A percentile compares a stretch with the other conserved stretches of the same genome.
Conservation (phyloP, 345 rosid species). For the Syzygium grande region DNA sequence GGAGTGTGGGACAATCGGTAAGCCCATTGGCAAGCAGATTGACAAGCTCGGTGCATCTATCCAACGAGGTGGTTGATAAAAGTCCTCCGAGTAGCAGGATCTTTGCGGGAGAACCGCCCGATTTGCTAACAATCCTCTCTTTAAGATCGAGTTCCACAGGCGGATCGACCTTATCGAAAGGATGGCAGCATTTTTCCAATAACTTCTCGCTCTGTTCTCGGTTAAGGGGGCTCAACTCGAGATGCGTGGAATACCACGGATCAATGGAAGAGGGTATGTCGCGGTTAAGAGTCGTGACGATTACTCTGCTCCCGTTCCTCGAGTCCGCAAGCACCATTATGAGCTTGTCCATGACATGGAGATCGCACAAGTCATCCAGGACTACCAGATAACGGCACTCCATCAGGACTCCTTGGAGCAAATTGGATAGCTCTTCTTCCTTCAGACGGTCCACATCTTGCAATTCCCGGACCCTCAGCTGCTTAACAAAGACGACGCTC, state of each 20-base stretch:
- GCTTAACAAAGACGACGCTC: background rate
- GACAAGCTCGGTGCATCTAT: background rate
- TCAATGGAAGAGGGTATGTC: background rate
- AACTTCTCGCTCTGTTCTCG: background rate
- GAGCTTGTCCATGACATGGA: background rate
- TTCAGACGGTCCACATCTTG: background rate
- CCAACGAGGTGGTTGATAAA: background rate
- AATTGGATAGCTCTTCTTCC: background rate
- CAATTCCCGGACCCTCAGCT: background rate
- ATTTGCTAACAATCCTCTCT: background rate
- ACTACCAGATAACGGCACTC: conserved; percentile 9
- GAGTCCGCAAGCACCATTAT: background rate
- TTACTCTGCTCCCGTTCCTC: background rate
- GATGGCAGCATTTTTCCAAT: background rate
- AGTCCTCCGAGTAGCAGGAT: background rate
- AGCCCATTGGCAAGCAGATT: background rate
- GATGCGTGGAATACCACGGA: no score
- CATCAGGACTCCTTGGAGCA: background rate
- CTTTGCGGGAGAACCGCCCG: background rate
- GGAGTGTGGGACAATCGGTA: background rate
- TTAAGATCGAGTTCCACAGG: rapidly evolving
- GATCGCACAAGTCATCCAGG: background rate
- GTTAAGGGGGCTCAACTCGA: background rate
- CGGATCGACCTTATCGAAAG: background rate
- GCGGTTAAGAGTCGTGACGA: background rate